Base-by-base conservation (phyloP, 495 filamentous ascomycete species). In the Aspergillus affinis region DNA sequence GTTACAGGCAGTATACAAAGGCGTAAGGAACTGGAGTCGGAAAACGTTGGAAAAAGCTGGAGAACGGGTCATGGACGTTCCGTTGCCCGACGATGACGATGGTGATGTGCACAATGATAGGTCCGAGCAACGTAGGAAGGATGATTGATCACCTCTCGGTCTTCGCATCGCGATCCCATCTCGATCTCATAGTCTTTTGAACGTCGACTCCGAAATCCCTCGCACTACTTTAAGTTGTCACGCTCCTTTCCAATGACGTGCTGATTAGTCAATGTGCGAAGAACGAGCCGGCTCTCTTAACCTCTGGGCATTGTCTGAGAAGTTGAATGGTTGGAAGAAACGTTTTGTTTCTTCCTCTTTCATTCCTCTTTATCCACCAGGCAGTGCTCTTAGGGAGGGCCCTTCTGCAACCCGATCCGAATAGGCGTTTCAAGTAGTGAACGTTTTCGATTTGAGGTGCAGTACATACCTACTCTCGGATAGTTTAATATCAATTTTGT, bases 191-290 rank as follows among this genome's bases (percentile, higher is more conserved):
- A 18, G 29, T 52, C 9, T 58, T 15, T 23, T 57, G 27, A 59
- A 27, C 53, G 30, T 7, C 19, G 54, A 55, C 13, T 48, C 51
- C 23, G 45, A 17, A 54, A 55, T 50, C 53, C 48, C 51, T 68
- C 72, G 91, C 91, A 92, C 89, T 87, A 89, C 87, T 87, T 94
- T 95, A 85, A 97, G 92, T 92, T 95, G 88, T 80, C 92, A 90
- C 84, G 78, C 69, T 78, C 80, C 76, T 82, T 26, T 64, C 78
- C 88, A 80, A 86, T 93, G 86, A 81, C 78, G 84, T 92, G 90
- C 82, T 86, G 84, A 92, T 93, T 83, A 92, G 92, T 96, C 92
- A 89, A 82, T 86, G 87, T 94, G 92, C 92, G 90, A 80, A 97
- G 81, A 97, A 80, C 62, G 73, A 90, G 60, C 58, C 62, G 72